Percentiles rank a stretch among this genome's conserved stretches.
phyloP scores from a whole-genome alignment of 768 basidiomycete genomes.

The Lactarius vividus region DNA sequence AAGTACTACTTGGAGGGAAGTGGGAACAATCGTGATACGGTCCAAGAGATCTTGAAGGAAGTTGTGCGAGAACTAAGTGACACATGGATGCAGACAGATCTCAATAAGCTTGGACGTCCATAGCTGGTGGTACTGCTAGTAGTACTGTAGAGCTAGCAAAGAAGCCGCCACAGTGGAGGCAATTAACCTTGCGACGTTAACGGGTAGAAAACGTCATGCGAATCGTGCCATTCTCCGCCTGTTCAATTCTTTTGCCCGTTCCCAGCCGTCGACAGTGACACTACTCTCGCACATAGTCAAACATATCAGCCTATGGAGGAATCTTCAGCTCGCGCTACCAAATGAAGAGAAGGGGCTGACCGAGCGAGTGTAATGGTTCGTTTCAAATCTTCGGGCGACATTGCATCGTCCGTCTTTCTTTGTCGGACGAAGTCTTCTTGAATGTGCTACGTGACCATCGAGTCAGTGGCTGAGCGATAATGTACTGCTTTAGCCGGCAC shows the following conservation, averaged over 20 bases:
- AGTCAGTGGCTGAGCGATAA: constrained; percentile 1
- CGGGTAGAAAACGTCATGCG: constrained; percentile 5
- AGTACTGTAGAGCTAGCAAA: not conserved
- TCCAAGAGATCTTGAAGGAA: constrained; percentile 48
- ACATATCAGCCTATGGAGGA: constrained; percentile 52
- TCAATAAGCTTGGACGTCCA: constrained; percentile 44
- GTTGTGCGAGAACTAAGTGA: constrained; percentile 61
- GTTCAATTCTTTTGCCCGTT: constrained; percentile 61
- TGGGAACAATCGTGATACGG: constrained; percentile 48
- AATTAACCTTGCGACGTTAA: not conserved
- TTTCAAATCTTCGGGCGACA: constrained; percentile 61
- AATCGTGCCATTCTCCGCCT: constrained; percentile 38
- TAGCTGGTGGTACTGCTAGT: constrained; percentile 5
- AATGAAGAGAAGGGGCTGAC: constrained; percentile 39
- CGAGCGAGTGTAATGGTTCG: constrained; percentile 66
- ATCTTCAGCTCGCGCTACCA: constrained; percentile 7
- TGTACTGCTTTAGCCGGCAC: constrained; percentile 37
- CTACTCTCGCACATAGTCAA: constrained; percentile 56
- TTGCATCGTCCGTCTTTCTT: constrained; percentile 39
- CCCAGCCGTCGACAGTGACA: constrained; percentile 61
- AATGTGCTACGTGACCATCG: constrained; percentile 49
- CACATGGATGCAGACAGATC: constrained; percentile 67
- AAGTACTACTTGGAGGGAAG: constrained; percentile 88
- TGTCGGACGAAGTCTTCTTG: constrained; percentile 68
- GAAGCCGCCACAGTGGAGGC: not conserved